Evolutionary conservation across 805 yeast species (phyloP).

Genomic region (Yarrowia deformans): DNA sequence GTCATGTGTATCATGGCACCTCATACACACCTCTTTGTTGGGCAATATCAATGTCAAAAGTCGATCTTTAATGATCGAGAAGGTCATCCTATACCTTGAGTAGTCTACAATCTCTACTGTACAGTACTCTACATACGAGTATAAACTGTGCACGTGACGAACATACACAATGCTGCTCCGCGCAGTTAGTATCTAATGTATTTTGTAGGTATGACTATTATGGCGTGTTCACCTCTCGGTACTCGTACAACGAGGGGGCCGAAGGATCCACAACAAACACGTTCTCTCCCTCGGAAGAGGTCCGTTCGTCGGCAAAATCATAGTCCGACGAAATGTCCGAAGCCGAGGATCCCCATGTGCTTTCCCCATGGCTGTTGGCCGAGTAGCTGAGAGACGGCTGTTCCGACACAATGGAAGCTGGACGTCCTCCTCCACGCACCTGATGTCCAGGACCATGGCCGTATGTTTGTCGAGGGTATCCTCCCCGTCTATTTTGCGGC

Average conservation of each 20-base stretch:
- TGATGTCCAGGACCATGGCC: not conserved
- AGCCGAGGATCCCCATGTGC: conserved; percentile 35
- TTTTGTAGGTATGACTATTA: not conserved
- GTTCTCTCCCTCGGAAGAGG: conserved; percentile 28
- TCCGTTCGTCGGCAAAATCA: conserved; percentile 32
- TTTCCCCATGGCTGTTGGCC: conserved; percentile 30
- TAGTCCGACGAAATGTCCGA: conserved; percentile 34
- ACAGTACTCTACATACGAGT: no score
- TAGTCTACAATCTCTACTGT: no score
- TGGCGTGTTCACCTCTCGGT: not conserved
- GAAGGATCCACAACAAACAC: conserved; percentile 36
- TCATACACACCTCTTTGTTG: no score
- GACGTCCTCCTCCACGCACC: conserved; percentile 10
- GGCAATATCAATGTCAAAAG: no score
- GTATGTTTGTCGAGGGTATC: conserved; percentile 22
- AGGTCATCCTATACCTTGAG: no score
- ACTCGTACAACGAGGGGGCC: conserved; percentile 6
- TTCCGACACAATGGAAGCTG: conserved; percentile 17
- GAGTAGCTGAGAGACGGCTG: conserved; percentile 35
- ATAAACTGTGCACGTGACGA: not conserved
- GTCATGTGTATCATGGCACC: no score
- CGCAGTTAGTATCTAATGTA: conserved; percentile 25
- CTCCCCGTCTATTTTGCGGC: not conserved
- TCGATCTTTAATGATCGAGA: no score
- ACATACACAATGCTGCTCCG: no score